Base-by-base conservation (phyloP, 2,329 filamentous ascomycete genomes). In the Cadophora gregata region DNA sequence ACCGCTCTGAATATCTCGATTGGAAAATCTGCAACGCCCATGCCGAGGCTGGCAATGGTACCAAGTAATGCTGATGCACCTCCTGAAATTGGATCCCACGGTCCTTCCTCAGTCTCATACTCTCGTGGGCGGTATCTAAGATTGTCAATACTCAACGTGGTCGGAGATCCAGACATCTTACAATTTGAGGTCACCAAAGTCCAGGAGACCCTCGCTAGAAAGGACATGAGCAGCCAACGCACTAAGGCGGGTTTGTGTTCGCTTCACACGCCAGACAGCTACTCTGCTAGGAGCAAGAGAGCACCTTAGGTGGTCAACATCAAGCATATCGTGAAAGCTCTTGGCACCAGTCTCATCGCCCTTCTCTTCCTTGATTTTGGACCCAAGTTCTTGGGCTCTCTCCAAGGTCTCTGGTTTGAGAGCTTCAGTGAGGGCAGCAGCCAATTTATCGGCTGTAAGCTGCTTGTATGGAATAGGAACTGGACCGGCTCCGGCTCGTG, bases 21-120 rank as follows among this genome's bases (percentile, higher is more conserved):
- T 1, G 87, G 87, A 71, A 90, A 85, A 74, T 97, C 93, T 0
- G 92, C 92, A 48, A 97, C 84, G 0, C 93, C 92, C 85, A 96
- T 91, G 74, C 92, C 87, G 65, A 97, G 89, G 47, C 86, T 90
- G 29, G 90, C 89, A 56, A 96, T 82, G n/a, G 94, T 95, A 6
- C 91, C 91, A n/a, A 97, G 81, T 0, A 97, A 79, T 0, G 93
- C 92, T 53, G 88, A 87, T 0, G 93, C 89, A 19, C 88, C 91
- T 24, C 92, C 93, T 16, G 90, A 89, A 27, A 96, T 86, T 0
- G 93, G 93, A 70, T 96, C 93, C 74, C 86, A 88, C 0, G 93
- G 93, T 53, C 93, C 90, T 36, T 90, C 87, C 66, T 93, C 91
- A 0, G 91, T 92, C 70, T 90, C 88, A 77, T 95, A 93, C 76